Conservation (phyloP, 2,329 filamentous ascomycete genomes). For the Acrocalymma vagum region DNA sequence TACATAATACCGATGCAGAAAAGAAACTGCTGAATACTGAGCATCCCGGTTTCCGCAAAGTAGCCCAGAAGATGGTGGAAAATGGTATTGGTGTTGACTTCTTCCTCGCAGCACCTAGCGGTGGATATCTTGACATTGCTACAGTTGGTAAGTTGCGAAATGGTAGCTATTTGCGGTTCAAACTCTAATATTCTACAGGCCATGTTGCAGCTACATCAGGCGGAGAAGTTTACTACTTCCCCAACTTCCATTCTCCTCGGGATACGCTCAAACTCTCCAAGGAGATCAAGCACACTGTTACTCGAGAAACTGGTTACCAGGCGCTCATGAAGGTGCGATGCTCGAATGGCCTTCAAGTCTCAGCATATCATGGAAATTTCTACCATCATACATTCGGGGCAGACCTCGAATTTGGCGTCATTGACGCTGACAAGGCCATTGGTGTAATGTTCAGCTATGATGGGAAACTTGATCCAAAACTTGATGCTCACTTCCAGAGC, state of each 20-base stretch:
- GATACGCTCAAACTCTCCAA: slow-evolving; percentile 84
- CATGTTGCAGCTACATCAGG: slow-evolving; percentile 89
- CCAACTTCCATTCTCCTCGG: slow-evolving; percentile 89
- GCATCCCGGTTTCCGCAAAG: slow-evolving; percentile 85
- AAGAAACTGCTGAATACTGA: slow-evolving; percentile 93
- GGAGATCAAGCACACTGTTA: slow-evolving; percentile 87
- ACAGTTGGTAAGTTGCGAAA: slow-evolving; percentile 73
- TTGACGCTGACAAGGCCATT: slow-evolving; percentile 94
- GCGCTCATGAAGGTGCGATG: slow-evolving; percentile 98
- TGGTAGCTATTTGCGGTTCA: not conserved
- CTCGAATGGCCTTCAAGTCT: slow-evolving; percentile 93
- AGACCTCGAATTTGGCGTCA: slow-evolving; percentile 90
- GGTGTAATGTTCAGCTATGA: slow-evolving; percentile 94
- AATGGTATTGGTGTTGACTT: slow-evolving; percentile 90
- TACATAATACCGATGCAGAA: slow-evolving; percentile 81
- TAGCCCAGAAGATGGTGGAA: slow-evolving; percentile 86
- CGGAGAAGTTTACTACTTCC: slow-evolving; percentile 95
- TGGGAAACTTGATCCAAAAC: slow-evolving; percentile 94
- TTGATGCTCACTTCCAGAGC: slow-evolving; percentile 97
- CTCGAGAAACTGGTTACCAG: slow-evolving; percentile 91
- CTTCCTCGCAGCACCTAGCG: slow-evolving; percentile 90
- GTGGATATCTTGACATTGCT: slow-evolving; percentile 90
- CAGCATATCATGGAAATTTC: slow-evolving; percentile 96
- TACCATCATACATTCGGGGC: slow-evolving; percentile 94
- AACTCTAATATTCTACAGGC: slow-evolving; percentile 57